phyloP scores from a whole-genome alignment of 495 filamentous ascomycete genomes.

The Aspergillus nidulans region DNA sequence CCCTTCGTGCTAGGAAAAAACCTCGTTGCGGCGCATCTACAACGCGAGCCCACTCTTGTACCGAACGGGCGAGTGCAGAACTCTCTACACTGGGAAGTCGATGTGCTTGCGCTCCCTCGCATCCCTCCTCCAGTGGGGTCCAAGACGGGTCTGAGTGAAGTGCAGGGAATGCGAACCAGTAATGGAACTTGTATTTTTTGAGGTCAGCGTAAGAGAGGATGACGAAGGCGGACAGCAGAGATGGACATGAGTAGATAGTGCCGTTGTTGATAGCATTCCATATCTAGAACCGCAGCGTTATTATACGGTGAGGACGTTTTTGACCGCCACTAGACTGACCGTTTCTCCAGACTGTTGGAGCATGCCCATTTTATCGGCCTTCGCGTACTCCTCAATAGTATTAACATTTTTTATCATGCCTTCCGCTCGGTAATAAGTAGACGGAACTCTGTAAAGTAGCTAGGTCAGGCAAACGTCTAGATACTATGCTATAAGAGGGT shows the following conservation, averaged over 20 bases:
- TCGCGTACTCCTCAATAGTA: constrained; percentile 88
- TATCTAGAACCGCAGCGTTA: constrained; percentile 49
- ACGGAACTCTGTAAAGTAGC: constrained; percentile 55
- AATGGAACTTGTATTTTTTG: constrained; percentile 91
- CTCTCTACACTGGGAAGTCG: constrained; percentile 62
- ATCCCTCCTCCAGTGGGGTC: constrained; percentile 40
- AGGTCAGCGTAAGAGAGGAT: constrained; percentile 93
- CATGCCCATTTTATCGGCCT: constrained; percentile 64
- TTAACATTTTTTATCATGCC: constrained; percentile 95
- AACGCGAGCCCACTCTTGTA: constrained; percentile 80
- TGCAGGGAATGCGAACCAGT: constrained; percentile 93
- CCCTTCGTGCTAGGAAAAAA: constrained; percentile 85
- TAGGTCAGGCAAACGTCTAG: not conserved
- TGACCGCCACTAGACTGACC: constrained; percentile 44
- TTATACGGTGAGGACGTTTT: not conserved
- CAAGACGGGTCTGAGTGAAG: constrained; percentile 83
- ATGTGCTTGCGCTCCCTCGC: constrained; percentile 20
- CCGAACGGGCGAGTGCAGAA: constrained; percentile 65
- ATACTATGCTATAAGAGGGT: not conserved
- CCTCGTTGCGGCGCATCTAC: constrained; percentile 80
- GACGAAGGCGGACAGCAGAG: constrained; percentile 79
- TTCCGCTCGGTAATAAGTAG: constrained; percentile 74
- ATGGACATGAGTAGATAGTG: constrained; percentile 90
- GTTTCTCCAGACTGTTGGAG: constrained; percentile 70
- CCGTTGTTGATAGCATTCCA: constrained; percentile 97